Conservation (phyloP, 345 rosid genomes). For the Erysimum cheiranthoides region DNA sequence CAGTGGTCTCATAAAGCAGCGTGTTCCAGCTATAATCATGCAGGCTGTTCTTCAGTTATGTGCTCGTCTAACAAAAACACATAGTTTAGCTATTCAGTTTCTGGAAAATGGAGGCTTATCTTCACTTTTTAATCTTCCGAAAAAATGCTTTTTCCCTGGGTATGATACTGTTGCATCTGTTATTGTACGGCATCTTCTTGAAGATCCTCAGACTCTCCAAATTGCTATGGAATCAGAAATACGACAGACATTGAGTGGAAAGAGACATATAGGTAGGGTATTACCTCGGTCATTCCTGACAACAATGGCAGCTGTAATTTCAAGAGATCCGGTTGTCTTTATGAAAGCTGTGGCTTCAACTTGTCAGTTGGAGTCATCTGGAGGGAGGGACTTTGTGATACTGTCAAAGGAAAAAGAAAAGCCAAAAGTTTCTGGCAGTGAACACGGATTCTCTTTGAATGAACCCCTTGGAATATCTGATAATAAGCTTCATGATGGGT, state of each 20-base stretch:
- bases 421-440: constrained; percentile 62
- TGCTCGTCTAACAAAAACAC: constrained; percentile 91
- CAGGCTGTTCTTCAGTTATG: constrained; percentile 96
- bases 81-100: constrained; percentile 76
- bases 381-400: constrained; percentile 78
- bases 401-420: constrained; percentile 81
- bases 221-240: constrained; percentile 97
- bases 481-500: constrained; percentile 77
- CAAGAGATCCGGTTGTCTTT: constrained; percentile 86
- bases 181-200: constrained; percentile 88
- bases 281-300: constrained; percentile 73
- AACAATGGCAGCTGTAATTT: constrained; percentile 88
- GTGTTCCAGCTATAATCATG: constrained; percentile 87
- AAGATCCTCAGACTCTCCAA: constrained; percentile 97
- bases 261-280: constrained; percentile 74
- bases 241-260: constrained; percentile 75
- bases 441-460: constrained; percentile 58
- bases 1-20: constrained; percentile 79
- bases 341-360: constrained; percentile 83
- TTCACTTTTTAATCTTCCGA: constrained; percentile 82
- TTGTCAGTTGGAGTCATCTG: constrained; percentile 92
- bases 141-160: constrained; percentile 85
- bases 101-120: constrained; percentile 84
- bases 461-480: constrained; percentile 78
- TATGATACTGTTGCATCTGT: constrained; percentile 90